phyloP scores from a whole-genome alignment of 1,139 yeast genomes.

The Candida albicans region DNA sequence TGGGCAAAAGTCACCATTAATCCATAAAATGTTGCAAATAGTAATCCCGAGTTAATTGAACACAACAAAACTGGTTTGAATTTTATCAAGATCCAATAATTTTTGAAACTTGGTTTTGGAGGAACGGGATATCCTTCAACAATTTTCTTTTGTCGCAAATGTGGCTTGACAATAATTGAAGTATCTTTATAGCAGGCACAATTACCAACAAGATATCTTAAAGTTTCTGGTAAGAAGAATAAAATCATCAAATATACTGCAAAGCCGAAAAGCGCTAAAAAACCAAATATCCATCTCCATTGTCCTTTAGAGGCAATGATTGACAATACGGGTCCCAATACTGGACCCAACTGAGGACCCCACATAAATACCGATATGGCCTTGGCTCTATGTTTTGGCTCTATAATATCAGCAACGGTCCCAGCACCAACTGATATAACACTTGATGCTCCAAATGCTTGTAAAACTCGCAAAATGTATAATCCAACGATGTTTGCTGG shows the following conservation, averaged over 20 bases:
- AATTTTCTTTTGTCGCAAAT: conserved; percentile 27
- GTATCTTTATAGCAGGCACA: conserved; percentile 31
- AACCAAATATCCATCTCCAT: conserved; percentile 63
- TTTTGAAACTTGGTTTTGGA: conserved; percentile 45
- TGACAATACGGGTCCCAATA: conserved; percentile 54
- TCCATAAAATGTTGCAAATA: conserved; percentile 58
- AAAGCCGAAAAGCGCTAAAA: conserved; percentile 46
- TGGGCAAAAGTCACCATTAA: conserved; percentile 52
- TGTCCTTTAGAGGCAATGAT: conserved; percentile 33
- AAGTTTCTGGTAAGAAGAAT: conserved; percentile 53
- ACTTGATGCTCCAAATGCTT: conserved; percentile 57
- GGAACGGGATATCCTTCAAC: conserved; percentile 43
- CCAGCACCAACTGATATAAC: conserved; percentile 60
- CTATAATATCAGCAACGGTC: conserved; percentile 51
- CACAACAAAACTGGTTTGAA: conserved; percentile 49
- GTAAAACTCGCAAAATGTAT: conserved; percentile 45
- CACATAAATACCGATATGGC: conserved; percentile 56
- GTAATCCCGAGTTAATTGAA: conserved; percentile 49
- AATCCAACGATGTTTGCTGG: conserved; percentile 49
- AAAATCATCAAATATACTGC: conserved; percentile 39
- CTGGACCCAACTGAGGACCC: conserved; percentile 62
- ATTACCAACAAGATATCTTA: conserved; percentile 56
- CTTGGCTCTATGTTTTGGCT: conserved; percentile 49
- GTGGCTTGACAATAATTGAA: conserved; percentile 26
- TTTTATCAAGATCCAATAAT: conserved; percentile 36